Evolutionary conservation across 768 basidiomycete genomes (phyloP), one percentile per base, ranked within the genome.

Genomic region (Xerocomellus intermedius): DNA sequence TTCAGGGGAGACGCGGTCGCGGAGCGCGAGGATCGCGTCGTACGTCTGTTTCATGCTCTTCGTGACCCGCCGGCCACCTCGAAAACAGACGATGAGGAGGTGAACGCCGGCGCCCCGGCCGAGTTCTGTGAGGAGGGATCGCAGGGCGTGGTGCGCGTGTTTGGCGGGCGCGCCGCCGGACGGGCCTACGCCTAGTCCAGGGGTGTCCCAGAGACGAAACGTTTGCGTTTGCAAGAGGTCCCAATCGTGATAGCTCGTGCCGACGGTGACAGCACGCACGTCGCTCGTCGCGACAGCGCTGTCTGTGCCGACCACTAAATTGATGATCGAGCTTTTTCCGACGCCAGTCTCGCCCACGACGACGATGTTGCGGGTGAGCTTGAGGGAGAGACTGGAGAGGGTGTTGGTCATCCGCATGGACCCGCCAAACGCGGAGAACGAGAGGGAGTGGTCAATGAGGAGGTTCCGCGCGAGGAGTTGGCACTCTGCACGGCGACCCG

Each of bases 301-400:
- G 13, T 65, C 57, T 43, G 37, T 2, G 17, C 57, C 64, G 9
- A 54, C 33, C 12, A 62, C 53, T 1, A 66, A 41, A 37, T 66
- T 66, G 24, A 66, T 48, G 26, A 51, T 35, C 3, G 64, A 67
- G 39, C 65, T 65, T 54, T 66, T 66, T 24, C 64, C 64, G 6
- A 51, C 60, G 21, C 64, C 77, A 0, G 70, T 70, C 56, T 75
- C 73, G 5, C 77, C 77, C 16, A 78, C 77, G 19, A 78, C 45
- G 43, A 79, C 61, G 45, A 78, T 54, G 47, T 74, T 68, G 42
- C 58, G 56, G 28, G 57, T 62, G 38, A 58, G 55, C n/a, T 61
- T 67, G 45, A 53, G 26, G 5, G 59, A 53, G 36, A 53, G 38
- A 32, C 37, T 65, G 10, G 64, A 62, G 7, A 19, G 28, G 17